A percentile compares a stretch with the other conserved stretches of the same genome.
These are phyloP conservation scores for Camellia sinensis DNA, from an alignment of 148 eudicot genomes.

Conservation along the genomic window DNA sequence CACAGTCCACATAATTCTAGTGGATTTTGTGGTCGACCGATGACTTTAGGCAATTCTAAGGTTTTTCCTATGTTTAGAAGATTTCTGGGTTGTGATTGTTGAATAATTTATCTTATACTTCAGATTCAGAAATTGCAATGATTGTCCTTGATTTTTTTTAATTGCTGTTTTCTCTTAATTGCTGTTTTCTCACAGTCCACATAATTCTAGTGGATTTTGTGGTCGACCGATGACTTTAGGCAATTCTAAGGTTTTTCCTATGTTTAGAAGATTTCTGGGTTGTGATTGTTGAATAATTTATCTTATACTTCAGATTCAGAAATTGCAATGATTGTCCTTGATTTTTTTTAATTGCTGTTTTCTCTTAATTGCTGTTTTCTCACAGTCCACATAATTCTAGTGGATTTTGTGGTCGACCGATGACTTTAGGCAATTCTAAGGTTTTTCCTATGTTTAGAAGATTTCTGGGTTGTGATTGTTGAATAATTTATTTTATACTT, in stretches of 20 bases:
- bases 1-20: background rate
- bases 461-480: no score
- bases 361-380: no score
- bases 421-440: no score
- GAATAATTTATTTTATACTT: no score
- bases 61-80: background rate
- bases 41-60: background rate
- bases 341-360: no score
- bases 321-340: background rate
- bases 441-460: no score
- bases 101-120: constrained; percentile 2
- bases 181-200: background rate
- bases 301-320: background rate
- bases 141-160: background rate
- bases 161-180: no score
- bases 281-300: constrained; percentile 5
- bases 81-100: background rate
- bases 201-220: background rate
- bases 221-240: background rate
- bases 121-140: background rate
- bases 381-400: no score
- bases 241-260: background rate
- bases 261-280: background rate
- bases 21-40: background rate
- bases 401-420: no score